Percentiles rank a stretch among this genome's conserved stretches.
phyloP scores from a whole-genome alignment of 2,329 filamentous ascomycete genomes.

The Fonsecaea nubica region DNA sequence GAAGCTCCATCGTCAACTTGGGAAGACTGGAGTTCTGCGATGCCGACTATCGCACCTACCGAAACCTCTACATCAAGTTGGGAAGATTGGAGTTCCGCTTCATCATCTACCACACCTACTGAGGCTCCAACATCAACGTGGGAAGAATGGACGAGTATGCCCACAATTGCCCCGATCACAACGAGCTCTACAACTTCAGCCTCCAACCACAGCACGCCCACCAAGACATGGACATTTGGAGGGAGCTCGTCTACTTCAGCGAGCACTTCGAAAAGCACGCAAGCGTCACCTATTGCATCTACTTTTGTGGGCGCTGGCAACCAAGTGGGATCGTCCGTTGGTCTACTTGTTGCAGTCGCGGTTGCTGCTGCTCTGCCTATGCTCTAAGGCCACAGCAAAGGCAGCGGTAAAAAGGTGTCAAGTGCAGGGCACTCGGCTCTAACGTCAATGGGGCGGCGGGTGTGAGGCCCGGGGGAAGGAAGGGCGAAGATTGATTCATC shows the following conservation, averaged over 20 bases:
- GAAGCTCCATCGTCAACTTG: too few species aligned
- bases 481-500: neutral
- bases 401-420: neutral
- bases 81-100: slow-evolving; percentile 12
- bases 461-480: neutral
- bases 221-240: slow-evolving; percentile 10
- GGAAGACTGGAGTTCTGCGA: too few species aligned
- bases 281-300: slow-evolving; percentile 5
- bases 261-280: slow-evolving; percentile 6
- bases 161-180: neutral
- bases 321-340: slow-evolving; percentile 11
- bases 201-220: neutral
- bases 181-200: neutral
- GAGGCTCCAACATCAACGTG: slow-evolving; percentile 5
- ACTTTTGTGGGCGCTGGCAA: slow-evolving; percentile 11
- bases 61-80: neutral
- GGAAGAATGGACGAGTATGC: slow-evolving; percentile 11
- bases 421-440: neutral
- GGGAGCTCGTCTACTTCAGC: neutral
- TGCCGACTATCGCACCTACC: too few species aligned
- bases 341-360: slow-evolving; percentile 2
- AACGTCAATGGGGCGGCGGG: neutral
- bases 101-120: neutral
- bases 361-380: slow-evolving; percentile 2
- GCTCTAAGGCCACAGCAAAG: neutral